Evolutionary conservation across 2,329 filamentous ascomycete species (phyloP), one percentile per base, ranked within the genome.

Genomic region (Hypoxylon sp.): DNA sequence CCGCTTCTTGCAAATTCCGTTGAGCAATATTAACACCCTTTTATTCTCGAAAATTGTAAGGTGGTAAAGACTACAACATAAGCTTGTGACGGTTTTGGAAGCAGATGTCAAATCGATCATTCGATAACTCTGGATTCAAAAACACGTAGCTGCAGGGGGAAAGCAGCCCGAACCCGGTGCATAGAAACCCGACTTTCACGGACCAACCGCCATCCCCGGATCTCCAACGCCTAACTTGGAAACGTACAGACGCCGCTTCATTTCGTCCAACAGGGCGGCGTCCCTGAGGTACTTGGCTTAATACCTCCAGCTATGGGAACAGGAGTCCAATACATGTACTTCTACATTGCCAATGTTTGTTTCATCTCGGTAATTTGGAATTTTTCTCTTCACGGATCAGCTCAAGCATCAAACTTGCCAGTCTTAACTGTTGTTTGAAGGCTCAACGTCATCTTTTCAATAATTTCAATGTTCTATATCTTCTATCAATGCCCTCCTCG

Each of bases 171-270:
- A 63, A 58, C 62, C 51, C 43, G 51, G 43, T 57, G 52, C 63
- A 58, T 68, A 53, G 55, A 60, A 54, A 67, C 63, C 62, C 54
- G 57, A 66, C 63, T 46, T 51, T 56, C 48, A 53, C 29, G 48
- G 37, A 51, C 66, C 66, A 66, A 66, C 66, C 59, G 46, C 55
- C 47, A 48, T 64, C 67, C 56, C 67, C 67, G 45, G 63, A 66
- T 69, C 59, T 65, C 51, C 66, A 68, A 63, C 57, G 45, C 45
- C 51, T 52, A 53, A 53, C 45, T 23, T n/a, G 51, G 37, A 6
- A 60, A 41, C n/a, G 7, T 41, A 41, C 37, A 41, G 9, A 41
- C 37, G 37, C 37, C 37, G 37, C 16, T 41, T 21, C n/a, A 21
- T 21, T 9, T 21, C 16, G 16, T 21, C 8, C 37, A 21, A 41